Conservation (phyloP, 2,329 filamentous ascomycete species). For the Dactylellina drechsleri region DNA sequence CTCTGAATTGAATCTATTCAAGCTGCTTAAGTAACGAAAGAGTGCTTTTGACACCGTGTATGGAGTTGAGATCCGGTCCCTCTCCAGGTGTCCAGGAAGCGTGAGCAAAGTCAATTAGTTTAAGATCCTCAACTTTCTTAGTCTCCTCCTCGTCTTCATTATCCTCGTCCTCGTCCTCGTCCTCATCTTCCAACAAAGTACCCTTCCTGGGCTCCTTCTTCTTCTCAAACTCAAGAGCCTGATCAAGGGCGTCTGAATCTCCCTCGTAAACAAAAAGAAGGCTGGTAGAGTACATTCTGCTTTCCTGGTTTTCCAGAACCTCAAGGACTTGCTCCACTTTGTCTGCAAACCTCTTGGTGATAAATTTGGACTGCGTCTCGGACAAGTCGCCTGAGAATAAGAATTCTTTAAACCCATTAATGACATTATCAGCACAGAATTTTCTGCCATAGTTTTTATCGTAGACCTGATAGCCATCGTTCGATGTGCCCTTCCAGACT, state of each 20-base stretch:
- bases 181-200: conserved; percentile 59
- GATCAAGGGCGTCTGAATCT: conserved; percentile 68
- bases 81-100: conserved; percentile 82
- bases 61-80: conserved; percentile 84
- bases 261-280: conserved; percentile 75
- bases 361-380: conserved; percentile 63
- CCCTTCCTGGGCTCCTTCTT: conserved; percentile 57
- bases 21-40: conserved; percentile 38
- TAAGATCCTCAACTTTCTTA: conserved; percentile 79
- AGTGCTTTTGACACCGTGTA: conserved; percentile 78
- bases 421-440: conserved; percentile 68
- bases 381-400: conserved; percentile 64
- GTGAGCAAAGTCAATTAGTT: conserved; percentile 97
- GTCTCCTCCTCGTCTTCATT: conserved; percentile 61
- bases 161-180: conserved; percentile 66
- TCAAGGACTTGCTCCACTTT: conserved; percentile 68
- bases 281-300: conserved; percentile 74
- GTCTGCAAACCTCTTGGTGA: conserved; percentile 63
- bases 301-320: conserved; percentile 71
- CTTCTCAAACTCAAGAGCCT: conserved; percentile 63
- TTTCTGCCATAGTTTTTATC: conserved; percentile 74
- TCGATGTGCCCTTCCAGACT: conserved; percentile 79
- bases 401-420: conserved; percentile 70
- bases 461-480: conserved; percentile 73
- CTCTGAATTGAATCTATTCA: conserved; percentile 2